Conservation (phyloP, 2,329 filamentous ascomycete genomes). For the Ophiostoma sp. region DNA sequence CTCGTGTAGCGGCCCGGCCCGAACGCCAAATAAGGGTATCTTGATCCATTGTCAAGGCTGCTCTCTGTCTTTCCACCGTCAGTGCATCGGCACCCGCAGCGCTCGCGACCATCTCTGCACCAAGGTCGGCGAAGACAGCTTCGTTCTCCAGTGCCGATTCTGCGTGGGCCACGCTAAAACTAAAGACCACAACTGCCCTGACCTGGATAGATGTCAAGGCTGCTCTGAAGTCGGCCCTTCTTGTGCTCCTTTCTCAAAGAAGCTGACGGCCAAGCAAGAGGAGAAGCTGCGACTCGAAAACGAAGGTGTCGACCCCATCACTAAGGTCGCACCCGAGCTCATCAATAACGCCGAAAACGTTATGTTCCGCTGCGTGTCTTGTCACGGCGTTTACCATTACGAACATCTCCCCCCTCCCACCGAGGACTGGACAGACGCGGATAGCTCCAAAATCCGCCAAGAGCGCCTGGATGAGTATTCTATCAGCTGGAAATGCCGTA, state of each 20-base stretch:
- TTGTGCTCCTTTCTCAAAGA: constrained; percentile 69
- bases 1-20: constrained; percentile 56
- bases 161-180: constrained; percentile 66
- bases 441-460: constrained; percentile 40
- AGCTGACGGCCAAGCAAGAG: constrained; percentile 71
- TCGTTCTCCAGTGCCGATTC: constrained; percentile 83
- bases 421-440: constrained; percentile 29
- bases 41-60: constrained; percentile 91
- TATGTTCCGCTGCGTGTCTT: constrained; percentile 75
- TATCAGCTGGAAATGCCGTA: constrained; percentile 70
- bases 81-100: constrained; percentile 69
- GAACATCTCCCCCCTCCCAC: constrained; percentile 64
- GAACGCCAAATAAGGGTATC: constrained; percentile 55
- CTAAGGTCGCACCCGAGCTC: constrained; percentile 53
- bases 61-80: constrained; percentile 73
- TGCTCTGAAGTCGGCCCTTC: constrained; percentile 62
- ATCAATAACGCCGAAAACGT: constrained; percentile 72
- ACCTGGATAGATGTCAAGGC: constrained; percentile 63
- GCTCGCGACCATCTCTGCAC: constrained; percentile 82
- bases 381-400: constrained; percentile 75
- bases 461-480: constrained; percentile 68
- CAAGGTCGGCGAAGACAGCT: constrained; percentile 69
- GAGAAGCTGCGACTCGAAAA: constrained; percentile 78
- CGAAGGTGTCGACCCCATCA: constrained; percentile 69
- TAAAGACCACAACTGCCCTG: constrained; percentile 65